These are phyloP conservation scores for Straminergon stramineum DNA, from an alignment of 225 moss, liverwort and hornwort genomes.

Conservation along the genomic window DNA sequence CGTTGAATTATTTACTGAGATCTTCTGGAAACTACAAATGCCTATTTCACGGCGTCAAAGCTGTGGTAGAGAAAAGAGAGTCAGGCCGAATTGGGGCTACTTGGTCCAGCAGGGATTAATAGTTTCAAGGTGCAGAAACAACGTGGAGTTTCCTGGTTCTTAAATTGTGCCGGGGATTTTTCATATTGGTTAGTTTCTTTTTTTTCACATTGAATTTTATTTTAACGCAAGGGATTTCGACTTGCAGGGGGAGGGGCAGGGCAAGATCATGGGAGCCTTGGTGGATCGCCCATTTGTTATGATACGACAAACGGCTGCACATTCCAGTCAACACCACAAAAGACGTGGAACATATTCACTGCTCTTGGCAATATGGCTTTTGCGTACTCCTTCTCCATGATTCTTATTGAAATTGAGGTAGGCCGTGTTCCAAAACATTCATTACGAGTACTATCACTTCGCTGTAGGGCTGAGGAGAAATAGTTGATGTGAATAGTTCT, in stretches of 20 bases:
- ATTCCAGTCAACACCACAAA: conserved; percentile 14
- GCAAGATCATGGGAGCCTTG: conserved; percentile 23
- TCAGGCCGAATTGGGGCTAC: neutral
- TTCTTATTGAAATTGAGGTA: conserved; percentile 84
- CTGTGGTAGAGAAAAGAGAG: neutral
- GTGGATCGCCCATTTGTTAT: conserved; percentile 30
- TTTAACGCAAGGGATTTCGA: neutral
- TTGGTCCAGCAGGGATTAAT: neutral
- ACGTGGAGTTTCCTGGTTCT: neutral
- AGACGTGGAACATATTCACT: conserved; percentile 64
- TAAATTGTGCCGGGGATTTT: neutral
- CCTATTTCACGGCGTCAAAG: neutral
- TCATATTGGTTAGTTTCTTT: neutral
- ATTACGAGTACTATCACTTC: neutral
- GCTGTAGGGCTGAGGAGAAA: neutral
- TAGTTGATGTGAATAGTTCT: neutral
- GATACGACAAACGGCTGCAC: neutral
- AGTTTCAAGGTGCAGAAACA: neutral
- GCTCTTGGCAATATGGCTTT: conserved; percentile 86
- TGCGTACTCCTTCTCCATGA: conserved; percentile 89
- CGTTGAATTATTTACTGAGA: neutral
- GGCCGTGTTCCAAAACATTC: neutral
- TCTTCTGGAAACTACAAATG: neutral
- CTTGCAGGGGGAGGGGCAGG: conserved; percentile 16
- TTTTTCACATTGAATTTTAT: neutral